Conservation (phyloP, 164 flowering plant genomes). For the Vitis cinerea region DNA sequence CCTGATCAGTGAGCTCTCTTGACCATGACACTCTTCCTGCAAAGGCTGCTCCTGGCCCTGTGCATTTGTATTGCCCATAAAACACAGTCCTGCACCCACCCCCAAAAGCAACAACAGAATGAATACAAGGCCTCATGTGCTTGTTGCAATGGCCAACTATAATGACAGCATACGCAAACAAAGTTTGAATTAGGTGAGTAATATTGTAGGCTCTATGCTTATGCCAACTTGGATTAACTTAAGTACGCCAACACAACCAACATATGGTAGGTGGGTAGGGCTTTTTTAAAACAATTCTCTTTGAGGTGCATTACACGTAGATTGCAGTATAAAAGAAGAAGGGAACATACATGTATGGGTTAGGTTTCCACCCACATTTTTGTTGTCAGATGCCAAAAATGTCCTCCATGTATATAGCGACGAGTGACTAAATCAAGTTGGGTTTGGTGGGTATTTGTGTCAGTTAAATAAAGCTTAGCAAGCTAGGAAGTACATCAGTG, state of each 20-base stretch:
- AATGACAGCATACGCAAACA: no score
- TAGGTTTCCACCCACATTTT: background rate
- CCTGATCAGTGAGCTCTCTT: slow-evolving; percentile 85
- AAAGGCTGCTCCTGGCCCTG: slow-evolving; percentile 81
- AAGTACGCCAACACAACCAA: background rate
- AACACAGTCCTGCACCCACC: slow-evolving; percentile 76
- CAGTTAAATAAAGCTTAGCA: background rate
- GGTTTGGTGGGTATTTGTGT: background rate
- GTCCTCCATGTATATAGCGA: background rate
- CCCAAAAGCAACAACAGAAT: background rate
- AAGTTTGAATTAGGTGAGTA: background rate
- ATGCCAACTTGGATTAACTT: background rate
- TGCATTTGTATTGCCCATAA: slow-evolving; percentile 97
- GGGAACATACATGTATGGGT: background rate
- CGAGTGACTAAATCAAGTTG: background rate
- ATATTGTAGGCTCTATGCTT: background rate
- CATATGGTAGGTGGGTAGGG: background rate
- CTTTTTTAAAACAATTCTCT: background rate
- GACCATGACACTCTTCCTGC: slow-evolving; percentile 97
- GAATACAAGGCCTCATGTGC: background rate
- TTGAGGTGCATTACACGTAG: slow-evolving; percentile 20
- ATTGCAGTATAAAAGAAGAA: slow-evolving; percentile 4
- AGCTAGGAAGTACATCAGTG: background rate
- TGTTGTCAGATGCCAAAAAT: background rate
- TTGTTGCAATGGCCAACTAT: no score